Conservation (phyloP, 768 basidiomycete species). For the button mushroom (Agaricus bisporus) region DNA sequence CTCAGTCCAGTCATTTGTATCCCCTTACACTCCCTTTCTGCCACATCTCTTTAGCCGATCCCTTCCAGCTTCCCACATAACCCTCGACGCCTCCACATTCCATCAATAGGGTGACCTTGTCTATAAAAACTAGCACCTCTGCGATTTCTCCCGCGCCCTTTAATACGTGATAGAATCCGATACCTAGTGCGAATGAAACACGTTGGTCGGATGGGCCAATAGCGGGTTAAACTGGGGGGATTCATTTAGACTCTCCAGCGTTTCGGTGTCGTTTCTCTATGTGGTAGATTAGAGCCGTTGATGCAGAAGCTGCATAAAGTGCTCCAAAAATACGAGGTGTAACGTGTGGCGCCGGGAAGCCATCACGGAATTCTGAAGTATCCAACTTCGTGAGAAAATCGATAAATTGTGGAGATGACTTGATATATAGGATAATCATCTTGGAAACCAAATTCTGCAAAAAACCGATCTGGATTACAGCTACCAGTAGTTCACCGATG, state of each 20-base stretch:
- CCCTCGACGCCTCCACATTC: constrained; percentile 52
- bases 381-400: constrained; percentile 6
- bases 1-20: no score
- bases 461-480: constrained; percentile 71
- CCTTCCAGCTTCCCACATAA: constrained; percentile 43
- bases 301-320: constrained; percentile 48
- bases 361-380: neutral
- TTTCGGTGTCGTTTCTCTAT: constrained; percentile 25
- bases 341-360: constrained; percentile 26
- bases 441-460: constrained; percentile 37
- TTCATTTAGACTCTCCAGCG: neutral
- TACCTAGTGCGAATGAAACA: constrained; percentile 57
- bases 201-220: constrained; percentile 58
- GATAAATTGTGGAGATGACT: constrained; percentile 20
- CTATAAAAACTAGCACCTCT: constrained; percentile 56
- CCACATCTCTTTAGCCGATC: constrained; percentile 38
- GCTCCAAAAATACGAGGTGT: constrained; percentile 36
- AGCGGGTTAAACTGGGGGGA: constrained; percentile 46
- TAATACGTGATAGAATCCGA: constrained; percentile 60
- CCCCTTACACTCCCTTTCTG: neutral
- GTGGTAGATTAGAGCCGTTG: constrained; percentile 40
- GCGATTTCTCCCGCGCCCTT: constrained; percentile 39
- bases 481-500: constrained; percentile 46
- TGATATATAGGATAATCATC: constrained; percentile 28
- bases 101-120: constrained; percentile 58